Base-by-base conservation (phyloP, 2,329 filamentous ascomycete species). In the Aureobasidium lini region DNA sequence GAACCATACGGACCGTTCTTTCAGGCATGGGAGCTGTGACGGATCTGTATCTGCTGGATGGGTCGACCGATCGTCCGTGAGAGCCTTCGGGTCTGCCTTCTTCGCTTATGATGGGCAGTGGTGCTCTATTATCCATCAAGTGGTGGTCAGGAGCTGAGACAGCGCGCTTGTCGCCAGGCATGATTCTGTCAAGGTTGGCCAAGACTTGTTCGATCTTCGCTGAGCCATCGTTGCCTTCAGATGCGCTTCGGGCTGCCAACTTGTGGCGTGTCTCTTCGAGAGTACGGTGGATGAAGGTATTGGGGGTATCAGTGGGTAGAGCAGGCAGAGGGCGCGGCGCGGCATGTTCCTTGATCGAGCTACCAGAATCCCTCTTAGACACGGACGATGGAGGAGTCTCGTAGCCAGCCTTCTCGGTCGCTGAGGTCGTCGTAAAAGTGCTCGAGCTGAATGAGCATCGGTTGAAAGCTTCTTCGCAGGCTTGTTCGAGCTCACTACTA, bases 401-500 rank as follows among this genome's bases (percentile, higher is more conserved):
- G 32, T 73, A 75, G 10, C 66, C 71, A 29, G 70, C 70, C 60
- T 70, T 75, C 8, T 72, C 73, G 6, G 75, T 74, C 4, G 70
- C 68, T 16, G 74, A 73, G 29, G 66, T 65, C 18, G 60, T 40
- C 3, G 63, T 62, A 8, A 62, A 61, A 1, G 78, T 71, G 53
- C 78, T 83, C 2, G 81, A 81, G 46, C 77, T 77, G 23, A 81
- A 72, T 0, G 79, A 86, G 58, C 76, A 80, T 65, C 87, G 85
- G 68, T 90, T 92, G 76, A 97, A 96, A 1, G 92, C 92, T 67
- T 94, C 89, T 68, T 97, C 92, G 68, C 92, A 95, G 61, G 94
- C 89, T 72, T 90, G 90, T 52, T 90, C 90, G 62, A 96, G 85
- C 66, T 90, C 90, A 66, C 83, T 84, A 66, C 90, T 95, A 60